Conservation (phyloP, 805 yeast species). For the Yarrowia porcina region DNA sequence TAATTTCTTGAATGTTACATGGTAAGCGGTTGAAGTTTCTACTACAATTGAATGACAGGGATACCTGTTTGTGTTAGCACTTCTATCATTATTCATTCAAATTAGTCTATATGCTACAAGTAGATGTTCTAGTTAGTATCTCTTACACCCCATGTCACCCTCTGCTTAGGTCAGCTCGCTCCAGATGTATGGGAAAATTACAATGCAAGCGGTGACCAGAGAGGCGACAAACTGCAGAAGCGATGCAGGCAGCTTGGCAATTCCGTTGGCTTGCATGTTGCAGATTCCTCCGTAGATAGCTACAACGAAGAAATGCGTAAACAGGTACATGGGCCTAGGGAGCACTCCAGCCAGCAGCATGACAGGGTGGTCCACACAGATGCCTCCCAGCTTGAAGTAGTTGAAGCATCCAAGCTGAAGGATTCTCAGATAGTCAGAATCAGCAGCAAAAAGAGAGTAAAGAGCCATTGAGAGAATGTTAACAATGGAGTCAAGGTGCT, state of each 20-base stretch:
- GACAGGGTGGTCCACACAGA: slow-evolving; percentile 71
- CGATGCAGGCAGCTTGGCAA: slow-evolving; percentile 65
- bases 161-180: slow-evolving; percentile 32
- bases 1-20: too few species aligned
- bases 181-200: slow-evolving; percentile 73
- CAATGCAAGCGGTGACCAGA: slow-evolving; percentile 67
- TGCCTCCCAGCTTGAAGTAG: slow-evolving; percentile 83
- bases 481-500: slow-evolving; percentile 74
- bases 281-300: slow-evolving; percentile 78
- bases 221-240: slow-evolving; percentile 65
- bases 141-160: not conserved
- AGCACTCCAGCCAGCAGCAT: slow-evolving; percentile 77
- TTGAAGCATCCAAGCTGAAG: slow-evolving; percentile 86
- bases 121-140: slow-evolving; percentile 24
- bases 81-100: slow-evolving; percentile 11
- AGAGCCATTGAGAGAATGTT: slow-evolving; percentile 89
- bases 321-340: slow-evolving; percentile 69
- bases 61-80: too few species aligned
- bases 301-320: slow-evolving; percentile 85
- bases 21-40: too few species aligned
- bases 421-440: slow-evolving; percentile 54
- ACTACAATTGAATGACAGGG: too few species aligned
- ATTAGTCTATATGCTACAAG: slow-evolving; percentile 19
- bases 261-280: slow-evolving; percentile 65
- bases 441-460: slow-evolving; percentile 87